Base-by-base conservation (phyloP, 2,329 filamentous ascomycete genomes). In the Neonectria sp. region DNA sequence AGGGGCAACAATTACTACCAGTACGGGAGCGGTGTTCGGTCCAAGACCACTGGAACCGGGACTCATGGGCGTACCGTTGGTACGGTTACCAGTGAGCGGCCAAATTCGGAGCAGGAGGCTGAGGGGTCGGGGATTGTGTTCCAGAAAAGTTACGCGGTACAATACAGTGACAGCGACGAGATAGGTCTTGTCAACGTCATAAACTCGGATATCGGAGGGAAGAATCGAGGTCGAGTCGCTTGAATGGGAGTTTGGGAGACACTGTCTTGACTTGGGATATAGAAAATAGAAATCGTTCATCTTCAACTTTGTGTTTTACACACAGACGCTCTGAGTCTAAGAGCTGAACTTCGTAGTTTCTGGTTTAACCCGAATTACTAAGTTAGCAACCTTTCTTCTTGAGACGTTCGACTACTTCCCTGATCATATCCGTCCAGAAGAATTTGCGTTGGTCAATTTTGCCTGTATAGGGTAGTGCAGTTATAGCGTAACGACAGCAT, bases 1-100 rank as follows among this genome's bases (percentile, higher is more conserved):
- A 45, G 40, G n/a, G 40, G 40, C 40, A 45, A 45, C 40, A 45
- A 45, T 9, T 45, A 45, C n/a, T 45, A 45, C 40, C 40, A 45
- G 40, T 45, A 45, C n/a, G 40, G 40, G 8, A 45, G 40, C 8
- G 40, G 40, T 12, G n/a, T 13, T 45, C n/a, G 40, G n/a, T 45
- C 40, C 8, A 45, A 45, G n/a, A 24, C 40, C 3, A 37, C 35
- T 3, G 35, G 35, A 24, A n/a, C 17, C n/a, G 40, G 40, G 1
- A 45, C 17, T 24, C n/a, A 12, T 6, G 40, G 40, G 5, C 40
- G n/a, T 2, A 45, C 40, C 1, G 17, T 21, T 11, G 40, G 40
- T 4, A 45, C 40, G 4, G 40, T 45, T 8, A 45, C 40, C n/a
- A 45, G 40, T 21, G 40, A 45, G n/a, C n/a, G 40, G 11, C 8